phyloP scores from a whole-genome alignment of 495 filamentous ascomycete genomes.

The Clavariopsis aquatica region DNA sequence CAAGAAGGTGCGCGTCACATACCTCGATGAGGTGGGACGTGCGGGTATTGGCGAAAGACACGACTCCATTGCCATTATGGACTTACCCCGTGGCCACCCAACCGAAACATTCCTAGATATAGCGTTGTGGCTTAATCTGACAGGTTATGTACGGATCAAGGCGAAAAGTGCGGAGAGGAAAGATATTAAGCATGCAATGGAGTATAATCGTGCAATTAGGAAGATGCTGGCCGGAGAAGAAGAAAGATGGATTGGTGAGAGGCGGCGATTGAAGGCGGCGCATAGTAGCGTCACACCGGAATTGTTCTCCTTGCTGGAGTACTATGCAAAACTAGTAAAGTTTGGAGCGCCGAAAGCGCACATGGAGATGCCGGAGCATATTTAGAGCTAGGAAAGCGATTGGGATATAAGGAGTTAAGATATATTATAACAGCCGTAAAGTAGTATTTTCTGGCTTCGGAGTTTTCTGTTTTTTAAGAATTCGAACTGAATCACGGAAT shows the following conservation, averaged over 20 bases:
- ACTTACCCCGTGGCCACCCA: constrained; percentile 1
- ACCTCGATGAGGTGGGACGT: constrained; percentile 22
- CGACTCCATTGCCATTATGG: background rate
- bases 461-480: too few relatives aligned
- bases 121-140: constrained; percentile 14
- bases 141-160: constrained; percentile 18
- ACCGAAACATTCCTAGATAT: constrained; percentile 20
- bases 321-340: constrained; percentile 13
- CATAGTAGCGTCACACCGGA: constrained; percentile 1
- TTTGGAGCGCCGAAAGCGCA: constrained; percentile 9
- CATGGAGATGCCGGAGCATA: constrained; percentile 18
- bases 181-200: constrained; percentile 19
- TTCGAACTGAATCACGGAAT: too few relatives aligned
- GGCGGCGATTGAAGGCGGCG: constrained; percentile 3
- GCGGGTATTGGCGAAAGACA: background rate
- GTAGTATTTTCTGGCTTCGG: too few relatives aligned
- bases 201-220: constrained; percentile 6
- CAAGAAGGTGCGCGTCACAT: constrained; percentile 18
- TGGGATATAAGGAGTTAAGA: too few relatives aligned
- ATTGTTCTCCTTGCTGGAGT: constrained; percentile 16
- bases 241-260: constrained; percentile 13
- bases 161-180: constrained; percentile 16
- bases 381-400: background rate
- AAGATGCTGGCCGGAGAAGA: constrained; percentile 7
- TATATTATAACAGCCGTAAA: too few relatives aligned